Conservation (phyloP, 257 asterid species). For the Asclepias syriaca region DNA sequence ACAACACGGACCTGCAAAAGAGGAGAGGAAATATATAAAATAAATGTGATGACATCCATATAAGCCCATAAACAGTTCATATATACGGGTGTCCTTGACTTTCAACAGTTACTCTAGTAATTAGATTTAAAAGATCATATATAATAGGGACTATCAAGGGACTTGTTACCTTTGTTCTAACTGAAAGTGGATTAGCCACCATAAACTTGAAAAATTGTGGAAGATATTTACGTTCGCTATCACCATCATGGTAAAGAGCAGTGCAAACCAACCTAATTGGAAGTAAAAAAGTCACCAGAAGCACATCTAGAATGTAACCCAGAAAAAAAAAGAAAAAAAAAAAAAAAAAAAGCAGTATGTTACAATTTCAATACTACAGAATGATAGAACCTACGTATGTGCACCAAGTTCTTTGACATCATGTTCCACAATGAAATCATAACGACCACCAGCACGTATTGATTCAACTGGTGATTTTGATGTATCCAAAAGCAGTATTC, state of each 20-base stretch:
- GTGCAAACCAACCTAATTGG: conserved; percentile 81
- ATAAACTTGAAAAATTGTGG: conserved; percentile 96
- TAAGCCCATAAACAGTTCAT: neutral
- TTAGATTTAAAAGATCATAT: neutral
- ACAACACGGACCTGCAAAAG: conserved; percentile 85
- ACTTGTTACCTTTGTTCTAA: conserved; percentile 77
- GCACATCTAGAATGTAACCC: neutral
- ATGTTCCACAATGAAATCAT: conserved; percentile 98
- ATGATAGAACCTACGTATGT: conserved; percentile 69
- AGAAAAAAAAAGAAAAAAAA: no score
- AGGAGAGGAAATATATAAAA: conserved; percentile 15
- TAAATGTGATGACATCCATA: conserved; percentile 10
- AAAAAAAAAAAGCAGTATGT: conserved; percentile 5
- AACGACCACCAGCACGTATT: conserved; percentile 93
- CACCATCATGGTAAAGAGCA: conserved; percentile 88
- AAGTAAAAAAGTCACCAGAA: conserved; percentile 1
- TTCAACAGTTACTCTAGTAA: neutral
- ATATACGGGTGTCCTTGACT: neutral
- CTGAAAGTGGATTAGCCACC: conserved; percentile 95
- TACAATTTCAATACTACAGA: conserved; percentile 19
- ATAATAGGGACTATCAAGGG: neutral
- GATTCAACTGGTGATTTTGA: conserved; percentile 92
- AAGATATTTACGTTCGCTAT: conserved; percentile 87
- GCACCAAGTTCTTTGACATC: conserved; percentile 99
- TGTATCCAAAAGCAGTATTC: conserved; percentile 85